Base-by-base conservation (phyloP, 495 filamentous ascomycete genomes). In the Cryomyces minteri region DNA sequence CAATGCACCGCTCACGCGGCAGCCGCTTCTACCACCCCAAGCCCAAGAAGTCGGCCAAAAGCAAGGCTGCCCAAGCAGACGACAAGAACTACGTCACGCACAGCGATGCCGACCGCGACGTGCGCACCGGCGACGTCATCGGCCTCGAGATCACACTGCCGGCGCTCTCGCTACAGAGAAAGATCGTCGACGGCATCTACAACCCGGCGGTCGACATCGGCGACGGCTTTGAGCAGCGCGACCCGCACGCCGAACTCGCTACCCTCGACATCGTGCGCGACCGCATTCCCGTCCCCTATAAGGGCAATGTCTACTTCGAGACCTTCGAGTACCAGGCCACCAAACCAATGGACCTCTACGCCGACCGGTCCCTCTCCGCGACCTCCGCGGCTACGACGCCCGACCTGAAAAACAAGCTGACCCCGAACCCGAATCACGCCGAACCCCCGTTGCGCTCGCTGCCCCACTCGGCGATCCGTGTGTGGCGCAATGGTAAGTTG, bases 91-190 rank as follows among this genome's bases (percentile, higher is more conserved):
- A 34, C 59, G 61, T 44, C 5, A 55, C 60, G 4, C 49, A 57
- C 32, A 48, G 48, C 45, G 40, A 54, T 12, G 51, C 54, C 45
- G 60, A 65, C 44, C 34, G 55, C 36, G 46, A 73, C n/a, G 54
- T 63, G 32, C 58, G 61, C 41, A 85, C 90, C 60, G 90, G 88
- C 33, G 92, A 99, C 59, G 82, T 99, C 6, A 90, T 99, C 50
- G 92, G 92, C 40, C 67, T 99, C 48, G 82, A 94, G 53, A 92
- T 99, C 51, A 80, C 77, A 43, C 71, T 99, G 4, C 92, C 92
- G 0, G 80, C 86, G 2, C 73, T 94, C 43, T 67, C 73, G 3
- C 62, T 92, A 2, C 92, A 99, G 56, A 77, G 82, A 29, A 90
- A 85, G 53, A 71, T 95, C n/a, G 84, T 87, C 5, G 76, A 80